Conservation (phyloP, 2,329 filamentous ascomycete genomes). For the Cercospora zeina region DNA sequence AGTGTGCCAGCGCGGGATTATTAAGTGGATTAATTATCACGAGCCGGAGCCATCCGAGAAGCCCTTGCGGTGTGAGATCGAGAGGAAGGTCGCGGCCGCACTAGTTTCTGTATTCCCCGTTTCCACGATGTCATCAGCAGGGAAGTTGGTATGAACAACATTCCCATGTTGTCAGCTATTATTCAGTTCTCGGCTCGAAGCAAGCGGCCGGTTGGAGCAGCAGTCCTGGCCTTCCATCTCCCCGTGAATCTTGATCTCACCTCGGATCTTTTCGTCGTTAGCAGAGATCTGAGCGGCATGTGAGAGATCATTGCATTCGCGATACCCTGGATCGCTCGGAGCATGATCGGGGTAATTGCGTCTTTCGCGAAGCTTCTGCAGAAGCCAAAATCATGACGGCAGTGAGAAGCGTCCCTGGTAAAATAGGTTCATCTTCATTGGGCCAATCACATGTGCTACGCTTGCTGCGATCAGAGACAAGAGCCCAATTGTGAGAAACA, state of each 20-base stretch:
- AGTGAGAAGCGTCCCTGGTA: conserved; percentile 43
- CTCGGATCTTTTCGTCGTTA: too few relatives aligned
- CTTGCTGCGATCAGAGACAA: conserved; percentile 54
- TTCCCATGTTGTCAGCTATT: too few relatives aligned
- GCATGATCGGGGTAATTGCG: conserved; percentile 34
- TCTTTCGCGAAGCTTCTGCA: conserved; percentile 43
- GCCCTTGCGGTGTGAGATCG: background rate
- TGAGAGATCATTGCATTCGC: conserved; percentile 18
- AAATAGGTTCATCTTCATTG: conserved; percentile 47
- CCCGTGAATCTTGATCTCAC: too few relatives aligned
- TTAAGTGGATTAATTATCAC: background rate
- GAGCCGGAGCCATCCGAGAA: background rate
- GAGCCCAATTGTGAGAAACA: conserved; percentile 51
- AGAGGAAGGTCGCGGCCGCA: background rate
- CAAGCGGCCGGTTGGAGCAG: too few relatives aligned
- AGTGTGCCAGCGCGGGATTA: background rate
- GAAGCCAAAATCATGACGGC: conserved; percentile 46
- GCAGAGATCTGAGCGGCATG: too few relatives aligned
- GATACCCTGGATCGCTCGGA: conserved; percentile 31
- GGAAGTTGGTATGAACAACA: too few relatives aligned
- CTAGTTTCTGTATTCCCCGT: background rate
- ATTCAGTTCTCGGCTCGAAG: too few relatives aligned
- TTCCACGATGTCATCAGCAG: background rate
- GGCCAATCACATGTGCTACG: conserved; percentile 55
- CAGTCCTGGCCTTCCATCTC: too few relatives aligned